phyloP scores from a whole-genome alignment of 2,329 filamentous ascomycete species.

The Hypocreales sp. region DNA sequence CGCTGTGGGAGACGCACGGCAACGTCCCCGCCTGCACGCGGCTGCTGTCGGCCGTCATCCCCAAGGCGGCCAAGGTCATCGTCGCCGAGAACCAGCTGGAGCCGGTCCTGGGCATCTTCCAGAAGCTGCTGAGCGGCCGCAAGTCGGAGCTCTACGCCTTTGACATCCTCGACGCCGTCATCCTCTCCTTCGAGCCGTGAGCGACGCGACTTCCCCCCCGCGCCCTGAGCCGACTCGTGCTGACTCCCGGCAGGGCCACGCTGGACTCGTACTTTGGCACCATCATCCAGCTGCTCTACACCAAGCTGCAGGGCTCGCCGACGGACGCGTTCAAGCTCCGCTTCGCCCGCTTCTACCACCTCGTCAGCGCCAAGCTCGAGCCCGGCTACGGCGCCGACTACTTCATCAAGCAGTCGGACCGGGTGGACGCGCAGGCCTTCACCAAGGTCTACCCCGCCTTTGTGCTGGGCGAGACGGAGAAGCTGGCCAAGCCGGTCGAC shows the following conservation, averaged over 20 bases:
- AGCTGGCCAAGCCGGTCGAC: slow-evolving; percentile 73
- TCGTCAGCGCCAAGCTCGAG: slow-evolving; percentile 64
- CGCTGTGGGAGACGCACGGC: slow-evolving; percentile 80
- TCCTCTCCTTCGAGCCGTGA: slow-evolving; percentile 57
- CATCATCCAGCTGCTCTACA: slow-evolving; percentile 71
- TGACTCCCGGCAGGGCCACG: slow-evolving; percentile 27
- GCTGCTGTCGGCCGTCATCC: slow-evolving; percentile 70
- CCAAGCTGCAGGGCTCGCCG: slow-evolving; percentile 49
- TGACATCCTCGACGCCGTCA: slow-evolving; percentile 72
- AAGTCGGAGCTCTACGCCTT: slow-evolving; percentile 77
- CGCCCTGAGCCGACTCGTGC: no score
- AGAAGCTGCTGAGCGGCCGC: slow-evolving; percentile 70
- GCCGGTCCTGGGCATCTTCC: slow-evolving; percentile 87
- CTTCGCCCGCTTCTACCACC: slow-evolving; percentile 90
- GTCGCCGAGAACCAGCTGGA: slow-evolving; percentile 68
- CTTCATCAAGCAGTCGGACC: slow-evolving; percentile 73
- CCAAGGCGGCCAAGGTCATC: slow-evolving; percentile 59
- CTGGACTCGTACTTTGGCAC: slow-evolving; percentile 65
- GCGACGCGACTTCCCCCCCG: slow-evolving; percentile 15
- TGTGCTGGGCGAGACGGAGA: slow-evolving; percentile 78
- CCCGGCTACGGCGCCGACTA: slow-evolving; percentile 83
- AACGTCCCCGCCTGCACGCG: slow-evolving; percentile 87
- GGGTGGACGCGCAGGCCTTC: slow-evolving; percentile 67
- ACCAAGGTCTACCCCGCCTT: slow-evolving; percentile 72
- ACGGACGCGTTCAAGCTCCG: slow-evolving; percentile 72